phyloP scores from a whole-genome alignment of 1,284 basidiomycete species.

The Papiliotrema flavescens region DNA sequence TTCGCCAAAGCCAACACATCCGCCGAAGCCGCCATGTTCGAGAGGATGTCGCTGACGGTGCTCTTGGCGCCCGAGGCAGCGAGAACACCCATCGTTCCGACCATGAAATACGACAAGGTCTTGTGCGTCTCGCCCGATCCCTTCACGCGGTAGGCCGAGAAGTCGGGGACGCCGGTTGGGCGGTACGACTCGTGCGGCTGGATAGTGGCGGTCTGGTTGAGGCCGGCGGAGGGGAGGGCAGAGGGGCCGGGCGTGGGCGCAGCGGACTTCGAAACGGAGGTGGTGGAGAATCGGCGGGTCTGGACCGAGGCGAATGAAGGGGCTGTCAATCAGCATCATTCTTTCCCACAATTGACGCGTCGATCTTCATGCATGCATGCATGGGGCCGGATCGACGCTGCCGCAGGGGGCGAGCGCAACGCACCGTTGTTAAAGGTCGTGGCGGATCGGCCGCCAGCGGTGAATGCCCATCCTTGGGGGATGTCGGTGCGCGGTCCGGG shows the following conservation, averaged over 20 bases:
- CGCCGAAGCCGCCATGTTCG: conserved; percentile 94
- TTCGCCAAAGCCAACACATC: conserved; percentile 98
- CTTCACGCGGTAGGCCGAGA: conserved; percentile 73
- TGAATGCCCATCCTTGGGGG: conserved; percentile 64
- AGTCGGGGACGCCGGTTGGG: conserved; percentile 76
- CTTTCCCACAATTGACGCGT: background rate
- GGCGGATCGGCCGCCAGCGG: conserved; percentile 49
- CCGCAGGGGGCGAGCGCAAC: conserved; percentile 35
- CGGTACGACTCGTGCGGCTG: conserved; percentile 15
- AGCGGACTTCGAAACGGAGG: conserved; percentile 50
- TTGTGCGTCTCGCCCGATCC: conserved; percentile 73
- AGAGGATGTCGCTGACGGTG: conserved; percentile 88
- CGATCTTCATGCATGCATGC: background rate
- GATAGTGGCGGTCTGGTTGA: conserved; percentile 6
- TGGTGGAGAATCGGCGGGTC: conserved; percentile 60
- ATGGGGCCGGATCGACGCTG: background rate
- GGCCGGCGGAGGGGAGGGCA: conserved; percentile 10
- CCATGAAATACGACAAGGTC: conserved; percentile 93
- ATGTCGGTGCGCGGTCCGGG: conserved; percentile 59
- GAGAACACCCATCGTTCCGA: conserved; percentile 91
- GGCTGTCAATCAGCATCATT: conserved; percentile 26
- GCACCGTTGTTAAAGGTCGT: conserved; percentile 68
- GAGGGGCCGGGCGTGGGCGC: conserved; percentile 18
- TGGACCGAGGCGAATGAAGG: conserved; percentile 55
- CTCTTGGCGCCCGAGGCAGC: conserved; percentile 93